Base-by-base conservation (phyloP, 495 filamentous ascomycete species). In the Penicilliopsis zonata region DNA sequence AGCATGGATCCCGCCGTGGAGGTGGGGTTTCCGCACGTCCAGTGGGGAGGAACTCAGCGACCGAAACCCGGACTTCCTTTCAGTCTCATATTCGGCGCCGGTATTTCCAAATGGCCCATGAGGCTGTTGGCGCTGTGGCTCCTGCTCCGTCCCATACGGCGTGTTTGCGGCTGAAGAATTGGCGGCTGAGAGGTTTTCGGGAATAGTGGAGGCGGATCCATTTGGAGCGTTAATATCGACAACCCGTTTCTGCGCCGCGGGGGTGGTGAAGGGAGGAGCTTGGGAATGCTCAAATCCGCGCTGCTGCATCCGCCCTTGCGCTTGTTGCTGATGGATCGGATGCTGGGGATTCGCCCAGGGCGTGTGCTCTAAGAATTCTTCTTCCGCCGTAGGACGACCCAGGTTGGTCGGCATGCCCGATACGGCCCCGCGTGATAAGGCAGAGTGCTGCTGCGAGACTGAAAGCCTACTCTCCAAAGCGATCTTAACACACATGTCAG, bases 291-390 rank as follows among this genome's bases (percentile, higher is more conserved):
- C 55, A 19, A 49, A 42, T 1, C 42, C 32, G n/a, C 53, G 51
- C 18, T 34, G 45, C 17, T 56, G 63, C 1, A 53, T 42, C 30
- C 59, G 47, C 28, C 53, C 52, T 9, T 53, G 51, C 25, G 54
- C 43, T 19, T 54, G 47, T 30, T 66, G 59, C 28, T 63, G 64
- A 45, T 86, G 80, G 10, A 75, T 74, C 1, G 84, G 82, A 46
- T 92, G 83, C 37, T 86, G 81, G 9, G 83, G 80, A 50, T 90
- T 90, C 17, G 82, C 82, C 85, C 85, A 93, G 1, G 83, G 79
- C 1, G 78, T 88, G 38, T 81, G 74, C 33, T 86, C 80, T 31
- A 87, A 67, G 41, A 86, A 88, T 29, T 80, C 76, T 49, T 87
- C 82, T 42, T 86, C 83, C 7, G 82, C 84, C 21, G 78, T 68